These are phyloP conservation scores for Aureobasidium musti DNA, from an alignment of 2,329 filamentous ascomycete species.

Conservation along the genomic window DNA sequence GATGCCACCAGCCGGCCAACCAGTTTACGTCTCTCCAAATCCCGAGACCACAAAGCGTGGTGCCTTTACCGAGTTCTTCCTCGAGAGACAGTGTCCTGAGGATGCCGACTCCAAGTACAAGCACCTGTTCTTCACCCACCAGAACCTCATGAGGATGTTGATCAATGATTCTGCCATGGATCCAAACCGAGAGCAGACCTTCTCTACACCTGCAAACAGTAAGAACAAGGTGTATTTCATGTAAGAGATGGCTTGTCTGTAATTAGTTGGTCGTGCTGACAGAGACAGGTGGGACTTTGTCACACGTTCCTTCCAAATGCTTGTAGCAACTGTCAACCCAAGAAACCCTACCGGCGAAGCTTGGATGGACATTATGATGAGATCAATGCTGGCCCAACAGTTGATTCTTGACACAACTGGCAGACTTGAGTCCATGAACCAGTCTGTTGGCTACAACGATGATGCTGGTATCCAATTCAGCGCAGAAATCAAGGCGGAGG, in stretches of 20 bases:
- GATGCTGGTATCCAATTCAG: slow-evolving; percentile 18
- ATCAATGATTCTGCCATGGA: slow-evolving; percentile 41
- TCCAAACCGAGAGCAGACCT: slow-evolving; percentile 41
- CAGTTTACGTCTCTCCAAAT: slow-evolving; percentile 28
- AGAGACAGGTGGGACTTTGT: slow-evolving; percentile 43
- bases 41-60: slow-evolving; percentile 38
- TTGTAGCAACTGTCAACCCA: slow-evolving; percentile 16
- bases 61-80: slow-evolving; percentile 36
- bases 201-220: slow-evolving; percentile 40
- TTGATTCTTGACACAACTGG: slow-evolving; percentile 24
- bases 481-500: slow-evolving; percentile 11
- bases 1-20: background rate
- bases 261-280: background rate
- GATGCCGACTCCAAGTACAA: slow-evolving; percentile 34
- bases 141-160: slow-evolving; percentile 37
- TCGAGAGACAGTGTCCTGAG: slow-evolving; percentile 31
- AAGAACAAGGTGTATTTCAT: slow-evolving; percentile 44
- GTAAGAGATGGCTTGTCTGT: background rate
- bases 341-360: background rate
- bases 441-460: slow-evolving; percentile 20
- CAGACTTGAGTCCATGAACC: slow-evolving; percentile 19
- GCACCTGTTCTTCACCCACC: slow-evolving; percentile 32
- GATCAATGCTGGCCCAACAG: slow-evolving; percentile 20
- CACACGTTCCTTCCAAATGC: slow-evolving; percentile 31
- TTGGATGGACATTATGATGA: slow-evolving; percentile 9